phyloP scores from a whole-genome alignment of 1,284 basidiomycete species.

The Heterobasidion annosum region DNA sequence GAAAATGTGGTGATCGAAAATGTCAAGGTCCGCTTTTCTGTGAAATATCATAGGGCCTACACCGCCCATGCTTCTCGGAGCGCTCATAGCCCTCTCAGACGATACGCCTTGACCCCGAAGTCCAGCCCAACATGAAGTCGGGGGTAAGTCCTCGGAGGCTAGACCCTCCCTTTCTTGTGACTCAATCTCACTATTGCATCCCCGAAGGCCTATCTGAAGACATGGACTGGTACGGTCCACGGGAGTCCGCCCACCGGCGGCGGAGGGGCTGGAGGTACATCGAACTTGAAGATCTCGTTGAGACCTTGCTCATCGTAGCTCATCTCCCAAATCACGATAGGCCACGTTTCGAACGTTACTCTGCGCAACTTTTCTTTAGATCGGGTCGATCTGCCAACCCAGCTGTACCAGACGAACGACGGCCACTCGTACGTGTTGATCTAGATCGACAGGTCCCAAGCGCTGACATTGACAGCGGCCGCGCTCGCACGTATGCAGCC shows the following conservation, averaged over 20 bases:
- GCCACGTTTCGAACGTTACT: constrained; percentile 41
- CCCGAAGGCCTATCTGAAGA: constrained; percentile 52
- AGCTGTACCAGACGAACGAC: constrained; percentile 45
- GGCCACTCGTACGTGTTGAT: constrained; percentile 31
- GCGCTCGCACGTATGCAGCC: constrained; percentile 21
- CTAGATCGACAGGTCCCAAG: neutral
- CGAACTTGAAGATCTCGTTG: neutral
- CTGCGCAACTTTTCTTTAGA: constrained; percentile 37
- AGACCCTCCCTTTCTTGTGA: constrained; percentile 1
- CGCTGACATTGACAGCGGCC: neutral
- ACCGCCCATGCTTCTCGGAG: neutral
- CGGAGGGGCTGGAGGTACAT: constrained; percentile 43
- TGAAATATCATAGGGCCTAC: neutral
- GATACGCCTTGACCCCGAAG: constrained; percentile 31
- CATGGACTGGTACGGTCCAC: constrained; percentile 47
- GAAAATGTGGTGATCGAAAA: constrained; percentile 45
- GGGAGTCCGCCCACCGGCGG: constrained; percentile 55
- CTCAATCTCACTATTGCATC: constrained; percentile 7
- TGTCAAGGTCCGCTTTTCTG: constrained; percentile 25
- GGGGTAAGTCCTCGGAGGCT: constrained; percentile 25
- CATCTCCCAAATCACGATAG: constrained; percentile 16
- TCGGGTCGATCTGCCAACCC: constrained; percentile 34
- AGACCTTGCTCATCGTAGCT: neutral
- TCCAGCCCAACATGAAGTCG: constrained; percentile 47
- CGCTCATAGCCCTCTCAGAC: constrained; percentile 21